Evolutionary conservation across 768 basidiomycete species (phyloP), one percentile per base, ranked within the genome.

Genomic region (Trametes punicea): DNA sequence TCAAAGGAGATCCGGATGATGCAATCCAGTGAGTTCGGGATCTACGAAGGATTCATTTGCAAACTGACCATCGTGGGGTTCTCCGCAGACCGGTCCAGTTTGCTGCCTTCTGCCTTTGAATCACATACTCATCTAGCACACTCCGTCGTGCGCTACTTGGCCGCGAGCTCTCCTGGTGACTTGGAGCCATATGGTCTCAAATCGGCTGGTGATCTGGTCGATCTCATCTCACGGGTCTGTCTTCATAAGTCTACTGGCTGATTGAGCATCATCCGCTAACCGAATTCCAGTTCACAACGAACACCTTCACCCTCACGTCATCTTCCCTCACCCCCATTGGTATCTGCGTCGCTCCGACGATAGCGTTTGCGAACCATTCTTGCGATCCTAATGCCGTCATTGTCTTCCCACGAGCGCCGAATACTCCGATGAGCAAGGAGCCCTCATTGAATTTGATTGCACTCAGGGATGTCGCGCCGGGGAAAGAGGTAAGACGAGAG

Each of bases 321-420:
- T 84, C 89, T 0, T 79, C 88, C 4, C 74, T 98, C 15, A 80
- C 82, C 2, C 88, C 94, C 0, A 75, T 98, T 31, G 96, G 96
- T 6, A 85, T 86, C 2, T 83, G 87, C n/a, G 79, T 95, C 13
- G 89, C 90, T 0, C 94, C 95, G 0, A 64, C 81, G 0, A 73
- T 87, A 4, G 94, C 94, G 0, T 74, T 97, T 10, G 80, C 89
- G 54, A 97, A 97, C 65, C 94, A 98, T 66, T 89, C 88, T 0
- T 95, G 93, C 65, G 78, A 82, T 20, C 91, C 92, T 0, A 95
- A 97, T 65, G 92, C 88, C 0, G 90, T 87, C 29, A 81, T 95
- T n/a, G 90, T 98, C 3, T 98, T 96, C 66, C 94, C 95, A 46
- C 76, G 82, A 4, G 68, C 77, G 3, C 67, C 75, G 4, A 67